Evolutionary conservation across 140 eudicot species (phyloP).

Genomic region (Erigeron philadelphicus): DNA sequence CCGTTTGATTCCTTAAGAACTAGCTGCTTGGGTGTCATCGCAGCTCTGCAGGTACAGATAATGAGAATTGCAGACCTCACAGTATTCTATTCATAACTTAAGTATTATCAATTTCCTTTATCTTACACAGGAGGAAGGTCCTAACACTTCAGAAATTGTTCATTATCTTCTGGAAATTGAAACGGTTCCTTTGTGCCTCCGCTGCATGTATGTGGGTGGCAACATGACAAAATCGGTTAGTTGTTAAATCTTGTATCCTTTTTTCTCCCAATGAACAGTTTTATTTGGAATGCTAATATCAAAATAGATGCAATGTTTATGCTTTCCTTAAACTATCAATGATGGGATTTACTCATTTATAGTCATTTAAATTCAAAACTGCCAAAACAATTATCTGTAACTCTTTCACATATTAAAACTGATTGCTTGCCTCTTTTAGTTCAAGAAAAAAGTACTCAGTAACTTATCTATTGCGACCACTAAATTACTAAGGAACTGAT

Average conservation of each 20-base stretch:
- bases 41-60: constrained; percentile 25
- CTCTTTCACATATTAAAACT: not conserved
- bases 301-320: not conserved
- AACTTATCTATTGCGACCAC: not conserved
- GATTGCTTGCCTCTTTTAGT: not conserved
- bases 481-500: not conserved
- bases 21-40: constrained; percentile 24
- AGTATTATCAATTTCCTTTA: not conserved
- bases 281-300: not conserved
- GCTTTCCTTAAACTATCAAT: not conserved
- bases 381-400: not conserved
- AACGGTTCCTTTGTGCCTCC: constrained; percentile 33
- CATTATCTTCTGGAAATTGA: constrained; percentile 24
- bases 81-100: not conserved
- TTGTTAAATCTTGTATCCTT: not conserved
- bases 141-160: constrained; percentile 1
- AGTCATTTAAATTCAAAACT: not conserved
- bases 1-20: constrained; percentile 21
- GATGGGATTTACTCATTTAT: not conserved
- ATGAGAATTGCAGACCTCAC: too few relatives aligned
- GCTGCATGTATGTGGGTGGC: constrained; percentile 23
- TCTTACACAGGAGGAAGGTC: constrained; percentile 22
- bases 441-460: not conserved
- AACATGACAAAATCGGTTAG: constrained; percentile 25
- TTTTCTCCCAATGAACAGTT: not conserved